Evolutionary conservation across 148 eudicot species (phyloP), one percentile per base, ranked within the genome.

Genomic region (Persicaria maculosa): DNA sequence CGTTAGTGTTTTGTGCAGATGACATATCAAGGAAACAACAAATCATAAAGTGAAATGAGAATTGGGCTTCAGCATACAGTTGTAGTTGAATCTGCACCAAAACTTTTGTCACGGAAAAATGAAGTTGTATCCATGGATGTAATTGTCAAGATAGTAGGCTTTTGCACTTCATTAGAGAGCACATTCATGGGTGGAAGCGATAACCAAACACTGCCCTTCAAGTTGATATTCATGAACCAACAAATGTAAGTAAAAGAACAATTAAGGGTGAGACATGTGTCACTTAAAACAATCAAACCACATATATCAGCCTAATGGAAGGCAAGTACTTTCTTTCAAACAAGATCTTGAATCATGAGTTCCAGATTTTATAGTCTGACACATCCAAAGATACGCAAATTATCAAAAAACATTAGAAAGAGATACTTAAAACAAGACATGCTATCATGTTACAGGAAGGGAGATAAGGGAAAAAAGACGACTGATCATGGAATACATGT

Each of bases 131-230:
- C 98, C 98, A 95, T 92, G 64, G 98, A 86, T 77, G 96, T 87
- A 76, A 90, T 74, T 9, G 85, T 77, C 79, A 95, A 74, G 81
- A 95, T 79, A 53, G 87, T 87, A 61, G 85, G 86, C 84, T 95
- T 95, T 47, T 85, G 73, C 74, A 74, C 57, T 64, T 74, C 77
- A 40, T 88, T 70, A 61, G 89, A 86, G 45, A 87, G 84, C 20
- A 50, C 75, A 68, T 79, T 83, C 47, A 87, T 72, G 69, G 93
- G 92, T 72, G 97, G 98, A 85, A 95, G 92, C 48, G 98, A 88
- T 12, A 97, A 92, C 98, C 93, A 95, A 80, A 95, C 97, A 89
- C 98, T 95, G 97, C 89, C 91, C 91, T 90, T 90, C 88, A 89
- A 68, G 80, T 68, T 50, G 75, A 72, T 20, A 74, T 44, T 22